Percentiles rank a stretch among this genome's conserved stretches.
phyloP scores from a whole-genome alignment of 495 filamentous ascomycete species.

The Tetracladium marchalianum region DNA sequence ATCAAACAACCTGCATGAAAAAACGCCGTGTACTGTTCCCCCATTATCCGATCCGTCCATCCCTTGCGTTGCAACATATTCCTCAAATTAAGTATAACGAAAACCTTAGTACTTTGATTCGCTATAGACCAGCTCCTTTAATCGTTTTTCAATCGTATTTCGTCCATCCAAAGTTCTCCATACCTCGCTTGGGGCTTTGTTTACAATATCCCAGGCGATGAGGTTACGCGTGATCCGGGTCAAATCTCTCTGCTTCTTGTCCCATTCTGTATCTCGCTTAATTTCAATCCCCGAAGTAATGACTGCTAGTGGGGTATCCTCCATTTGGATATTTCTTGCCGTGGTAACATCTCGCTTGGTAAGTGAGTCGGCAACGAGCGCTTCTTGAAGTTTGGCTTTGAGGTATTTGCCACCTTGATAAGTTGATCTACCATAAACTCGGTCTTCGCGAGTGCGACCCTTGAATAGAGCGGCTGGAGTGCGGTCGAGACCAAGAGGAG shows the following conservation, averaged over 20 bases:
- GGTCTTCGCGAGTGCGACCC: conserved; percentile 71
- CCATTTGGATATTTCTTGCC: conserved; percentile 64
- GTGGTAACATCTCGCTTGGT: conserved; percentile 71
- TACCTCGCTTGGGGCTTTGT: conserved; percentile 75
- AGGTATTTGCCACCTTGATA: conserved; percentile 74
- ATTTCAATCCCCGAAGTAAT: conserved; percentile 63
- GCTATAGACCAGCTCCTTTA: conserved; percentile 26
- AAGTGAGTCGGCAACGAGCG: conserved; percentile 71
- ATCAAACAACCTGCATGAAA: too few relatives aligned
- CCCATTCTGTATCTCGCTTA: conserved; percentile 57
- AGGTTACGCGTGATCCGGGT: conserved; percentile 68
- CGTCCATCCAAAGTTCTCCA: conserved; percentile 66
- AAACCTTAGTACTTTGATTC: too few relatives aligned
- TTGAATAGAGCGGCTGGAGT: conserved; percentile 67
- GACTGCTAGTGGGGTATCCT: conserved; percentile 64
- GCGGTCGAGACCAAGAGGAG: conserved; percentile 75
- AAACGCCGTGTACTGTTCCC: too few relatives aligned
- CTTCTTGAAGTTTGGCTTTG: conserved; percentile 88
- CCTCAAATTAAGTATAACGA: too few relatives aligned
- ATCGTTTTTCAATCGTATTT: conserved; percentile 56
- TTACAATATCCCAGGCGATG: conserved; percentile 76
- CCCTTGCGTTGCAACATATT: too few relatives aligned
- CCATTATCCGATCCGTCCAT: too few relatives aligned
- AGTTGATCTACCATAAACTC: conserved; percentile 65
- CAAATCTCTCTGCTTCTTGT: conserved; percentile 68